Evolutionary conservation across 371 early-diverging fungal species (phyloP).

Genomic region (Mortierella sp.): DNA sequence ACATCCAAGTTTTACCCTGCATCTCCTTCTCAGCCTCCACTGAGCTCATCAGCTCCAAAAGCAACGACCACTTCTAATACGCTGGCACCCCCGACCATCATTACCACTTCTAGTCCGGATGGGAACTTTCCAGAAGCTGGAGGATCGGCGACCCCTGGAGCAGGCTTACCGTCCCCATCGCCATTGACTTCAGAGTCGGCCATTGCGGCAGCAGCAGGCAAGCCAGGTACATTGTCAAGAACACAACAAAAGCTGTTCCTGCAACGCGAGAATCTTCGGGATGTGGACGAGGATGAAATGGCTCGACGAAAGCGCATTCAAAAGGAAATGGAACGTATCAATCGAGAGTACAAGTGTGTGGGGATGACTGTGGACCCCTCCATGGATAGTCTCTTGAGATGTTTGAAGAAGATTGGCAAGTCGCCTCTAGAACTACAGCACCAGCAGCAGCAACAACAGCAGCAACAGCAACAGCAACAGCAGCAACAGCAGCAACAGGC

Average conservation of each 20-base stretch:
- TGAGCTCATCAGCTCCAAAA: slow-evolving; percentile 50
- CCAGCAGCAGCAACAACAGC: slow-evolving; percentile 17
- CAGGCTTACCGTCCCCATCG: background rate
- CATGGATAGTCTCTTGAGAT: slow-evolving; percentile 39
- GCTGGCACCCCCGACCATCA: slow-evolving; percentile 40
- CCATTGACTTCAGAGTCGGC: slow-evolving; percentile 20
- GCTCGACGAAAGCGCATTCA: slow-evolving; percentile 33
- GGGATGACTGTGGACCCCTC: slow-evolving; percentile 37
- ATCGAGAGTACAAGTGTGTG: slow-evolving; percentile 49
- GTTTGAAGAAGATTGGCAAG: slow-evolving; percentile 31
- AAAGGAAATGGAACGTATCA: slow-evolving; percentile 49
- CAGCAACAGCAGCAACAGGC: slow-evolving; percentile 8
- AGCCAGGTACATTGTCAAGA: slow-evolving; percentile 38
- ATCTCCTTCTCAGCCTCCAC: slow-evolving; percentile 38
- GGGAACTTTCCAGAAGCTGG: slow-evolving; percentile 18
- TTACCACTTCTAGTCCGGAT: slow-evolving; percentile 33
- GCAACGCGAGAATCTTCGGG: slow-evolving; percentile 46
- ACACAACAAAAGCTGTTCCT: slow-evolving; percentile 52
- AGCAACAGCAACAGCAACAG: slow-evolving; percentile 12
- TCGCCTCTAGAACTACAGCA: slow-evolving; percentile 43
- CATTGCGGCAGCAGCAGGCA: slow-evolving; percentile 47
- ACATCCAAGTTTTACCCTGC: slow-evolving; percentile 48
- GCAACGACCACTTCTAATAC: slow-evolving; percentile 24
- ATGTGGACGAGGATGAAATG: slow-evolving; percentile 52
- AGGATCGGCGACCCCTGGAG: no score